A percentile compares a stretch with the other conserved stretches of the same genome.
These are phyloP conservation scores for Aspergillus ostianus DNA, from an alignment of 495 filamentous ascomycete species.

Conservation along the genomic window DNA sequence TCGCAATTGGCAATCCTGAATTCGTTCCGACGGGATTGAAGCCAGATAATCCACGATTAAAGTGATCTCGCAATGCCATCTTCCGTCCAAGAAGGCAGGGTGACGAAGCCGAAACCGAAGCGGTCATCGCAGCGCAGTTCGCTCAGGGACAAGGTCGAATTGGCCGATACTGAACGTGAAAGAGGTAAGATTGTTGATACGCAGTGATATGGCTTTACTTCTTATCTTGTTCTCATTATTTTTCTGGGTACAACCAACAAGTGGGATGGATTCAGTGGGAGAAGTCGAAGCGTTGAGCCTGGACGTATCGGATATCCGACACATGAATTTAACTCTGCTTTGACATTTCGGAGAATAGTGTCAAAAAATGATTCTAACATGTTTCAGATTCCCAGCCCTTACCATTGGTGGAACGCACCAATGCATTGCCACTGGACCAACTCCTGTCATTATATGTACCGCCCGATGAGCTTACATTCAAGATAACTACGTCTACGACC, in stretches of 20 bases:
- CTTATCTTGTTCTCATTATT: neutral
- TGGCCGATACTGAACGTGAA: neutral
- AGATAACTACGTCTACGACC: neutral
- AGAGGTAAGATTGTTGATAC: neutral
- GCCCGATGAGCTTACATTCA: slow-evolving; percentile 12
- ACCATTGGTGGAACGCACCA: slow-evolving; percentile 45
- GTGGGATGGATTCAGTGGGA: neutral
- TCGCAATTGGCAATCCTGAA: neutral
- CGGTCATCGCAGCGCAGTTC: slow-evolving; percentile 17
- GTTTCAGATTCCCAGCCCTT: slow-evolving; percentile 17
- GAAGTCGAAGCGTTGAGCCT: neutral
- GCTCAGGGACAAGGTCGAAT: slow-evolving; percentile 5
- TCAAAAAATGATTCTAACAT: neutral
- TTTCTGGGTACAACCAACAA: neutral
- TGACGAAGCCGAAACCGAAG: slow-evolving; percentile 22
- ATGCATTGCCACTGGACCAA: slow-evolving; percentile 32
- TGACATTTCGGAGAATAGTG: neutral
- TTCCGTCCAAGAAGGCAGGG: slow-evolving; percentile 24
- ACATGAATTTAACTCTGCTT: neutral
- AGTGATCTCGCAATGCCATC: slow-evolving; percentile 18
- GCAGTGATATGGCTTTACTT: neutral
- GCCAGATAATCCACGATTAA: neutral
- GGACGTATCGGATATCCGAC: neutral
- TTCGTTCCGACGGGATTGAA: neutral
- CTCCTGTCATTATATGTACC: slow-evolving; percentile 36